Evolutionary conservation across 2,329 filamentous ascomycete genomes (phyloP).

Genomic region (Epichloe coenophiala): DNA sequence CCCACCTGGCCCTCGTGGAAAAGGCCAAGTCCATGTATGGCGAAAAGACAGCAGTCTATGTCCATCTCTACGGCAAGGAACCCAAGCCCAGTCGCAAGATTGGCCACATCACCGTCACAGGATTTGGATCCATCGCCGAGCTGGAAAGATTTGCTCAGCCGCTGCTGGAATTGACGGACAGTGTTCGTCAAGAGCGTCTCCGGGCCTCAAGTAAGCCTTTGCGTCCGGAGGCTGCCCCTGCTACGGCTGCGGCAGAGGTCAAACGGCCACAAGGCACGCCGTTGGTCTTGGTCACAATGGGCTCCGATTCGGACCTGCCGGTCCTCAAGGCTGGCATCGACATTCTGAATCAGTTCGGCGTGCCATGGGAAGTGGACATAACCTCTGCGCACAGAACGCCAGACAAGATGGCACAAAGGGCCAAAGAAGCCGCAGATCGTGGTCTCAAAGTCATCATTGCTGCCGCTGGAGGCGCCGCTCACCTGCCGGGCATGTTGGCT

Average conservation of each 20-base stretch:
- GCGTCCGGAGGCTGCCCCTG: conserved; percentile 15
- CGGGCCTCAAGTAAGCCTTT: conserved; percentile 14
- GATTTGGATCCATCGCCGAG: conserved; percentile 52
- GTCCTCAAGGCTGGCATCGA: conserved; percentile 53
- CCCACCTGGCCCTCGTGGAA: conserved; percentile 41
- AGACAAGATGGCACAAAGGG: conserved; percentile 53
- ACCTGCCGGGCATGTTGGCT: conserved; percentile 62
- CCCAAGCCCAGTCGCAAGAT: conserved; percentile 86
- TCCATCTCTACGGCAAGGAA: conserved; percentile 88
- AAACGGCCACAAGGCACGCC: conserved; percentile 23
- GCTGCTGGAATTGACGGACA: conserved; percentile 52
- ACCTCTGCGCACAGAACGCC: conserved; percentile 72
- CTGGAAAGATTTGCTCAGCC: conserved; percentile 45
- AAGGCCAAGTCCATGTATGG: conserved; percentile 30
- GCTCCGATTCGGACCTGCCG: conserved; percentile 64
- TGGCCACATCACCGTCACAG: conserved; percentile 79
- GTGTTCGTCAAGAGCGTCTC: conserved; percentile 43
- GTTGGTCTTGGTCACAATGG: conserved; percentile 69
- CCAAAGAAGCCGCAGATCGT: conserved; percentile 45
- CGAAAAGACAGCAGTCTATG: conserved; percentile 35
- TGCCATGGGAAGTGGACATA: conserved; percentile 60
- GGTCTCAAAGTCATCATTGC: conserved; percentile 65
- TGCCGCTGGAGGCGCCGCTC: conserved; percentile 61
- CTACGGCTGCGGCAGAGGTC: background rate
- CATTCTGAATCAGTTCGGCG: conserved; percentile 53